phyloP scores from a whole-genome alignment of 2,329 filamentous ascomycete genomes.

The Cadophora gregata region DNA sequence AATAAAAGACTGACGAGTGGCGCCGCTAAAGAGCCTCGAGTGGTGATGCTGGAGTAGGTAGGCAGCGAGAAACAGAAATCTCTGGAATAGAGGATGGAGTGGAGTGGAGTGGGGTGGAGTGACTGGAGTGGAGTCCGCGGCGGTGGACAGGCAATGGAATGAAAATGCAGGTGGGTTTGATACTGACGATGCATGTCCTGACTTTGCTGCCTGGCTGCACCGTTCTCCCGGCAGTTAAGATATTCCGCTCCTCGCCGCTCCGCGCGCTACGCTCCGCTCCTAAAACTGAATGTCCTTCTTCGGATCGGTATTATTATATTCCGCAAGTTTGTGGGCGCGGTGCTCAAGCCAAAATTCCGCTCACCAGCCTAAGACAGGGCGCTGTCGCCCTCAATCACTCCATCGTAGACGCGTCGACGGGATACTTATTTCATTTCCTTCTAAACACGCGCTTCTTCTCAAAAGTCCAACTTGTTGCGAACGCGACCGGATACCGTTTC shows the following conservation, averaged over 20 bases:
- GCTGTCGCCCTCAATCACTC: not conserved
- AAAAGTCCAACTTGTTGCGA: not conserved
- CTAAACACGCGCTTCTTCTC: not conserved
- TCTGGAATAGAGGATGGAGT: not conserved
- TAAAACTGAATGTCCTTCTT: no score
- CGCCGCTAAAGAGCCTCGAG: not conserved
- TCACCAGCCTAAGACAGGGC: no score
- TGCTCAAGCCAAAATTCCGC: not conserved
- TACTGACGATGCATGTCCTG: no score
- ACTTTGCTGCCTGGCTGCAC: no score
- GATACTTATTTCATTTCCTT: not conserved
- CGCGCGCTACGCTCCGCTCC: no score
- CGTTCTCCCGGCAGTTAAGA: no score
- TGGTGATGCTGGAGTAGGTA: not conserved
- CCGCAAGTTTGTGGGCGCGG: no score
- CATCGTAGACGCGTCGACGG: not conserved
- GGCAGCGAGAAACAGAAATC: conserved; percentile 3
- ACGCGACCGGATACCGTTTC: conserved; percentile 1
- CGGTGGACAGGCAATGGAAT: no score
- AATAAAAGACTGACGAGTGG: not conserved
- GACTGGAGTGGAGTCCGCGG: no score
- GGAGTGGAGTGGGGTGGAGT: not conserved
- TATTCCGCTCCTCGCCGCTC: no score
- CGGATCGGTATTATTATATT: not conserved
- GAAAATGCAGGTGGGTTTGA: no score